Evolutionary conservation across 1,284 basidiomycete species (phyloP), one percentile per base, ranked within the genome.

Genomic region (Athelia sp.): DNA sequence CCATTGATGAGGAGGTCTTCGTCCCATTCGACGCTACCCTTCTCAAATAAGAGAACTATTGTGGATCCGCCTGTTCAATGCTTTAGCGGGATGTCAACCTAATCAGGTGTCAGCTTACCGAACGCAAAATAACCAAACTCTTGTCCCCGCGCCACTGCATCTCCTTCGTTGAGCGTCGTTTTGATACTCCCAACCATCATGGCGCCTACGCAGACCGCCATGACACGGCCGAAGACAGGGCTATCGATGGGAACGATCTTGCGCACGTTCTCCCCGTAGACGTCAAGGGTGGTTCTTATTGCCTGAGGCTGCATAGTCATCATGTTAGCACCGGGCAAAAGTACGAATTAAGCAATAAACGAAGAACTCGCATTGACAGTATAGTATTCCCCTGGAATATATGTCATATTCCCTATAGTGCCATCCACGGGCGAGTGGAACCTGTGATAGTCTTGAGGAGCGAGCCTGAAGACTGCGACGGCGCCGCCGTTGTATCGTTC

Each of bases 101-200:
- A 46, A 19, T 14, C 29, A 42, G 48, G n/a, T 18, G 42, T 2
- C n/a, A n/a, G 69, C 81, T n/a, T 49, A 87, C 91, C 93, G 61
- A 95, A 96, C 0, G 91, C 91, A 61, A 96, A 96, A 66, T 92
- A 96, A 1, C 94, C 94, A 57, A 97, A 82, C 63, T 98, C 95
- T 54, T 97, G 79, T 2, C 93, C 93, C 8, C 91, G 81, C 59
- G 78, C 76, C 42, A 98, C 81, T 3, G 71, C 58, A 22, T 96
- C 79, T 1, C 93, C 93, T 57, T 93, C 89, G 35, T 84, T 62
- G n/a, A 93, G 88, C 0, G 92, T 92, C 8, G 89, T 87, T 55
- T 84, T 70, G 59, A 95, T 97, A 50, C 82, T 90, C 8, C 93
- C 92, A 2, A 95, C 93, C 92, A 94, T 94, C 92, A 95, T 94